Conservation (phyloP, 169 alveolate genomes). For the Neospora caninum region DNA sequence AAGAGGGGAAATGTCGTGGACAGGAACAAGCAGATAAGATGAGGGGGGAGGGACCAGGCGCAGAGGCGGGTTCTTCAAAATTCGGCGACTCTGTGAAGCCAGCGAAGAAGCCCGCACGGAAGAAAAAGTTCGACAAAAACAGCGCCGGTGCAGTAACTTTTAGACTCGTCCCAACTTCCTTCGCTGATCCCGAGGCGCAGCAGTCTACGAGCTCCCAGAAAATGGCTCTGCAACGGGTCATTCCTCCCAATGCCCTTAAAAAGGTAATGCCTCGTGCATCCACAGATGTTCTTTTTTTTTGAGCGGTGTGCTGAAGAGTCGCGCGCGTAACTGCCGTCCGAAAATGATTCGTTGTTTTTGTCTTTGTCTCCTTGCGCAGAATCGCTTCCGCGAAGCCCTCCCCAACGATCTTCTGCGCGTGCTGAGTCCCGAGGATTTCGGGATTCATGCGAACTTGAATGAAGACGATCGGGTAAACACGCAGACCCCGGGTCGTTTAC, state of each 20-base stretch:
- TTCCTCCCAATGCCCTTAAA: conserved; percentile 47
- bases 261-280: conserved; percentile 26
- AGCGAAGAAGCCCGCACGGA: not conserved
- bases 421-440: conserved; percentile 5
- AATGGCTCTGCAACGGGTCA: conserved; percentile 55
- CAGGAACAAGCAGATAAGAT: no score
- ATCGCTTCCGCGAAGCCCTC: not conserved
- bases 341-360: no score
- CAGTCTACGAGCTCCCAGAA: not conserved
- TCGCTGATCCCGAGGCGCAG: conserved; percentile 12
- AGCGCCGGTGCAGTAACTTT: conserved; percentile 28
- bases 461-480: not conserved
- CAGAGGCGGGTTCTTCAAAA: no score
- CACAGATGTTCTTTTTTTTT: not conserved
- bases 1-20: no score
- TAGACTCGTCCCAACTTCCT: conserved; percentile 28
- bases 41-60: no score
- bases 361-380: not conserved
- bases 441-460: conserved; percentile 13
- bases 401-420: not conserved
- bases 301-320: no score
- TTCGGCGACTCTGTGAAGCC: not conserved
- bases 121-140: conserved; percentile 32
- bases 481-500: no score
- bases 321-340: no score